Evolutionary conservation across 2,329 filamentous ascomycete species (phyloP).

Genomic region (Canariomyces notabilis): DNA sequence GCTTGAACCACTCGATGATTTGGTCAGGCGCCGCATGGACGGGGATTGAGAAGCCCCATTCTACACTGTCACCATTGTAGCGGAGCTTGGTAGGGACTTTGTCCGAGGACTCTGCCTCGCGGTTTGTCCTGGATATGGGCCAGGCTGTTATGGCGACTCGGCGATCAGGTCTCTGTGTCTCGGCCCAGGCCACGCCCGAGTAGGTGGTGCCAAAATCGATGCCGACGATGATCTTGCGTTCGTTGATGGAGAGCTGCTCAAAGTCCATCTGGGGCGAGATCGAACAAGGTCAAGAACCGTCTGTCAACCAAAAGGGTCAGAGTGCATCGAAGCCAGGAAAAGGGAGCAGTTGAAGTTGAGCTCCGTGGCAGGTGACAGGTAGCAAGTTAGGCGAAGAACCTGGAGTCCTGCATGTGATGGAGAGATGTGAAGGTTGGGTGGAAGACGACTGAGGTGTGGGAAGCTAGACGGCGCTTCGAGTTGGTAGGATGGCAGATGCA

Average conservation of each 20-base stretch:
- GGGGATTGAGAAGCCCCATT: constrained; percentile 49
- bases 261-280: constrained; percentile 32
- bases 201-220: constrained; percentile 56
- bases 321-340: too few relatives aligned
- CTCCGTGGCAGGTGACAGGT: too few relatives aligned
- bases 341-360: too few relatives aligned
- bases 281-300: not conserved
- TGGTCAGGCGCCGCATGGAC: constrained; percentile 35
- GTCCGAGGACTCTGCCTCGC: constrained; percentile 35
- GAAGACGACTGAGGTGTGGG: too few relatives aligned
- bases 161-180: constrained; percentile 38
- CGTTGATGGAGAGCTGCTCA: constrained; percentile 30
- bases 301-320: not conserved
- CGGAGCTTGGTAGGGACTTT: constrained; percentile 48
- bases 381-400: too few relatives aligned
- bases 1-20: constrained; percentile 46
- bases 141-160: constrained; percentile 41
- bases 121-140: constrained; percentile 36
- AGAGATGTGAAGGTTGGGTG: too few relatives aligned
- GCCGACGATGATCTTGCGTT: constrained; percentile 45
- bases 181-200: constrained; percentile 50
- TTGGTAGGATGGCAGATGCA: too few relatives aligned
- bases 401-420: too few relatives aligned
- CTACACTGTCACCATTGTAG: constrained; percentile 36
- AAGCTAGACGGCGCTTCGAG: too few relatives aligned